Conservation (phyloP, 2,329 filamentous ascomycete genomes). For the Dryadomyces quercivorus region DNA sequence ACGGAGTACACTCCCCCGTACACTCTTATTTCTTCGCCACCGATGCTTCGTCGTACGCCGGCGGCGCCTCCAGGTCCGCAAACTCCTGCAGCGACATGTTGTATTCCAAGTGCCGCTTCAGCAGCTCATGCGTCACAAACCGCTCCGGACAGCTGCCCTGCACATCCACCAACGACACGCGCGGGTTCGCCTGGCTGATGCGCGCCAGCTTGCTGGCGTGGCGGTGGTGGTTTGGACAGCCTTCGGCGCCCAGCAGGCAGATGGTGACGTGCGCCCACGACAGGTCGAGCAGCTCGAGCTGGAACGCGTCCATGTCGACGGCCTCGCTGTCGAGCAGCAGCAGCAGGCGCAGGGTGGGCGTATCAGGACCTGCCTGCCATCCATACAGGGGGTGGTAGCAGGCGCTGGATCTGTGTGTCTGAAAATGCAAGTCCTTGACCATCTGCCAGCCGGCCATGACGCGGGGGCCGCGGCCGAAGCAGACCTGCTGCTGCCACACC, state of each 20-base stretch:
- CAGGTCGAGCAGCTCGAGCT: constrained; percentile 31
- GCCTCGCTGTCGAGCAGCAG: constrained; percentile 34
- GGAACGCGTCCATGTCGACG: constrained; percentile 37
- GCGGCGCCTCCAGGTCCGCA: constrained; percentile 14
- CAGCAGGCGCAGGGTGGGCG: constrained; percentile 31
- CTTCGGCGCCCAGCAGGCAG: constrained; percentile 34
- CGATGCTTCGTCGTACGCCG: constrained; percentile 11
- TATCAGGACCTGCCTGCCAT: constrained; percentile 34
- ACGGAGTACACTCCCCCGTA: no score
- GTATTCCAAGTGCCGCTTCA: constrained; percentile 33
- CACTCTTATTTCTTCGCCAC: no score
- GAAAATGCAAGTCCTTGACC: constrained; percentile 33
- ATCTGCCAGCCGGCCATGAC: constrained; percentile 38
- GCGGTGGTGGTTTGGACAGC: constrained; percentile 34
- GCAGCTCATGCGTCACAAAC: constrained; percentile 33
- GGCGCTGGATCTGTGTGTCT: constrained; percentile 31
- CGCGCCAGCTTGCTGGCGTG: constrained; percentile 35
- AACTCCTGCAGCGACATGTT: constrained; percentile 26
- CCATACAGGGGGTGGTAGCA: constrained; percentile 32
- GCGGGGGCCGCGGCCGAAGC: constrained; percentile 28
- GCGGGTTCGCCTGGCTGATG: constrained; percentile 33
- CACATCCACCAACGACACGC: constrained; percentile 35
- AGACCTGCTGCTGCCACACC: constrained; percentile 22
- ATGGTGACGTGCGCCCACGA: constrained; percentile 37
- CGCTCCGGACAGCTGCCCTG: constrained; percentile 34